A percentile compares a stretch with the other conserved stretches of the same genome.
These are phyloP conservation scores for Akanthomyces lecanii DNA, from an alignment of 2,329 filamentous ascomycete genomes.

Conservation along the genomic window DNA sequence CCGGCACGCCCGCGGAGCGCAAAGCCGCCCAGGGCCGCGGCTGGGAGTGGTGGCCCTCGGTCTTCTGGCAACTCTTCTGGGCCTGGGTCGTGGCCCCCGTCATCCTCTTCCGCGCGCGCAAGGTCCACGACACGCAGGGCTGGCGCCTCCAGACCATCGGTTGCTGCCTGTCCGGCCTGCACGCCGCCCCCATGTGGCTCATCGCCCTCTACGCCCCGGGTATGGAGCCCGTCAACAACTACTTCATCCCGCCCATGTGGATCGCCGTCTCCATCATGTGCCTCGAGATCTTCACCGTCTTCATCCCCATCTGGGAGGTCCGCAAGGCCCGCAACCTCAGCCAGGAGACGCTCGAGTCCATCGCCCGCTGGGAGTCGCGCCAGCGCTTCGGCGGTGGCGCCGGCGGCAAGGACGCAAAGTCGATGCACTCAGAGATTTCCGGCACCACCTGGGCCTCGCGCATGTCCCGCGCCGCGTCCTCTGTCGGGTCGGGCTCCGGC, in stretches of 20 bases:
- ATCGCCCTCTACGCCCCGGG: slow-evolving; percentile 50
- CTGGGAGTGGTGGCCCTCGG: slow-evolving; percentile 66
- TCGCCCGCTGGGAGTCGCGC: slow-evolving; percentile 44
- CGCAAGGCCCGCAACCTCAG: slow-evolving; percentile 40
- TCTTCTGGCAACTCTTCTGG: slow-evolving; percentile 63
- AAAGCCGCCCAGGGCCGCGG: slow-evolving; percentile 46
- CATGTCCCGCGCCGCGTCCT: slow-evolving; percentile 31
- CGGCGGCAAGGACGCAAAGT: slow-evolving; percentile 26
- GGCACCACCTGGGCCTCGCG: slow-evolving; percentile 35
- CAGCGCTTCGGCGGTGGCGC: slow-evolving; percentile 24
- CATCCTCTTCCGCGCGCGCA: slow-evolving; percentile 57
- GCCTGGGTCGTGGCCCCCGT: slow-evolving; percentile 58
- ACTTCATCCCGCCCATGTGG: slow-evolving; percentile 60
- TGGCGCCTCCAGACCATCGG: slow-evolving; percentile 61
- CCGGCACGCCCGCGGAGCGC: slow-evolving; percentile 49
- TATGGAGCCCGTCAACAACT: slow-evolving; percentile 49
- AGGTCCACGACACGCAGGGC: slow-evolving; percentile 60
- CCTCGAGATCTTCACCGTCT: slow-evolving; percentile 60
- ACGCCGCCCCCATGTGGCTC: slow-evolving; percentile 64
- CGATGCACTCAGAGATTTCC: slow-evolving; percentile 32
- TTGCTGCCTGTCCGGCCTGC: slow-evolving; percentile 50
- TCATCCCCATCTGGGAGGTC: slow-evolving; percentile 59
- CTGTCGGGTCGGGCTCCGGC: slow-evolving; percentile 29
- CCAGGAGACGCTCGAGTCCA: slow-evolving; percentile 46
- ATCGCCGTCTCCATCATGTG: slow-evolving; percentile 57